These are phyloP conservation scores for Eucalyptus virginea DNA, from an alignment of 345 rosid genomes.

Conservation along the genomic window DNA sequence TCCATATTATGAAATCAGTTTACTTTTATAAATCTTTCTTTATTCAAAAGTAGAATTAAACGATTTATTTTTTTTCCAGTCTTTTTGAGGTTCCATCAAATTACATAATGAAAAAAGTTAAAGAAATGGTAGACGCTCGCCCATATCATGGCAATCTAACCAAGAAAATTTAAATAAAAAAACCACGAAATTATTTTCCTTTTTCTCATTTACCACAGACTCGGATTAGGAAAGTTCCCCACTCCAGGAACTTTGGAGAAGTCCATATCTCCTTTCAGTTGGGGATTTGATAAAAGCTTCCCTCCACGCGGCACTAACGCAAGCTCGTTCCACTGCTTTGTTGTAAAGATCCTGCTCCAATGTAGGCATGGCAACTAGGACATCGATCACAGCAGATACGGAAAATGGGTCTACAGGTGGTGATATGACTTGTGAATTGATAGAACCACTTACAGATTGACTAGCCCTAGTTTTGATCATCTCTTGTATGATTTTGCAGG, in stretches of 20 bases:
- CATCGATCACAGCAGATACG: too few species aligned
- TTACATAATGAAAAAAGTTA: not conserved
- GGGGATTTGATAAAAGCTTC: not conserved
- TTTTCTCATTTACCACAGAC: not conserved
- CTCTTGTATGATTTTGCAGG: too few species aligned
- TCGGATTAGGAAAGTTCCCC: not conserved
- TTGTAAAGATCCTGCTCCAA: too few species aligned
- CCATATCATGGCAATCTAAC: not conserved
- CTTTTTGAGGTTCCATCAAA: not conserved
- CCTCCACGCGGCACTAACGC: not conserved
- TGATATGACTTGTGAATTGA: too few species aligned
- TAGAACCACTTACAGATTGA: too few species aligned
- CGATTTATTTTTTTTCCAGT: too few species aligned
- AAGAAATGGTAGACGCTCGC: not conserved
- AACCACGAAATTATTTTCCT: not conserved
- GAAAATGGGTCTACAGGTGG: too few species aligned
- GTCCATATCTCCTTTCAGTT: too few species aligned
- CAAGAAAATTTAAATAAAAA: not conserved
- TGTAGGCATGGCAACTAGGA: too few species aligned
- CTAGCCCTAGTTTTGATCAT: too few species aligned
- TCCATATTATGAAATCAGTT: not conserved
- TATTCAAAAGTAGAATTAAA: not conserved
- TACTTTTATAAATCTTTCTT: not conserved
- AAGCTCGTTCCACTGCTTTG: not conserved
- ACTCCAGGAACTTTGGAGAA: too few species aligned